phyloP scores from a whole-genome alignment of 768 basidiomycete species.

The Boletus tylopilopsis region DNA sequence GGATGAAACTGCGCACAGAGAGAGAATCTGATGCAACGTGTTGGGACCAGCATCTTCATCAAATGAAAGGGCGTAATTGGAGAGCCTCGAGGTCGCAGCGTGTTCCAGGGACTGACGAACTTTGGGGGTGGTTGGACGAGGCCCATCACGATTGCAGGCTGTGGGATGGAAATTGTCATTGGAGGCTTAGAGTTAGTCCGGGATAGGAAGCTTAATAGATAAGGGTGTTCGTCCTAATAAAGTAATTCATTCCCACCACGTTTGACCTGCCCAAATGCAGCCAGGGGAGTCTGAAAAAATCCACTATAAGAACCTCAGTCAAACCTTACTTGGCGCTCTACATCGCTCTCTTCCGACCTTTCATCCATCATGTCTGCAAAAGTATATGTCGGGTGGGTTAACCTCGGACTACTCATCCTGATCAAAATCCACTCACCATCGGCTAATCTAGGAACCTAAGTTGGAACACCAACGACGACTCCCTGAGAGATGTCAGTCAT shows the following conservation, averaged over 20 bases:
- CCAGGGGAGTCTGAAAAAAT: constrained; percentile 33
- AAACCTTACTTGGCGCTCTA: constrained; percentile 16
- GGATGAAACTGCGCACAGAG: not conserved
- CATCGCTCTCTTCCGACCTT: constrained; percentile 13
- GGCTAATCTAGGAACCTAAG: constrained; percentile 27
- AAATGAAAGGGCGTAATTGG: not conserved
- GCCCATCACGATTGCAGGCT: too few relatives aligned
- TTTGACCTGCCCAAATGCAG: constrained; percentile 25
- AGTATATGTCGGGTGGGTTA: constrained; percentile 32
- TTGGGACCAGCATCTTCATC: not conserved
- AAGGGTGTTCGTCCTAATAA: not conserved
- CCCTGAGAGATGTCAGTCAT: constrained; percentile 23
- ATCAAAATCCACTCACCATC: not conserved
- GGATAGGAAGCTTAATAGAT: constrained; percentile 9
- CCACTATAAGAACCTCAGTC: constrained; percentile 26
- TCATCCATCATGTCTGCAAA: constrained; percentile 27
- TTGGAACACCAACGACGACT: constrained; percentile 31
- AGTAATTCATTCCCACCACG: constrained; percentile 8
- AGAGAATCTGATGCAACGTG: constrained; percentile 8
- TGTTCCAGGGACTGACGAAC: not conserved
- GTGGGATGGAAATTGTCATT: too few relatives aligned
- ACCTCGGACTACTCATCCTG: not conserved
- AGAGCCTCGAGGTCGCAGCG: constrained; percentile 13
- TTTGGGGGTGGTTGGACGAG: not conserved
- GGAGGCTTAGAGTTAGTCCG: not conserved